A percentile compares a stretch with the other conserved stretches of the same genome.
These are phyloP conservation scores for Flaveria brownii DNA, from an alignment of 129 eudicot genomes.

Conservation along the genomic window DNA sequence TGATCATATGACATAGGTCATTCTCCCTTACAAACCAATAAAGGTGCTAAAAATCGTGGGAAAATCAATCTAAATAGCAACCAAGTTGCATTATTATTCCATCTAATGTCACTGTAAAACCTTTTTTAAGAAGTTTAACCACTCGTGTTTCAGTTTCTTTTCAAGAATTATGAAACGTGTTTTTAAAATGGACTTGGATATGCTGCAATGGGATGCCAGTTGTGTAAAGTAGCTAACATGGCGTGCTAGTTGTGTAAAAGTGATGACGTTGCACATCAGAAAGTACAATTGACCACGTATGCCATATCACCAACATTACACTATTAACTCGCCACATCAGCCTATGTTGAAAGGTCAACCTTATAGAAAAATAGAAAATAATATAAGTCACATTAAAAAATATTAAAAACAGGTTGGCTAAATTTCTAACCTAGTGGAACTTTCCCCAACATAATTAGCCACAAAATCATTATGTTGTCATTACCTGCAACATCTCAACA, in stretches of 20 bases:
- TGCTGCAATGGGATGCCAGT: neutral
- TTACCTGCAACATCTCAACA: constrained; percentile 99
- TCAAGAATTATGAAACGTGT: neutral
- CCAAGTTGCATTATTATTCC: neutral
- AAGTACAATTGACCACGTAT: neutral
- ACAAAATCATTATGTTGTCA: neutral
- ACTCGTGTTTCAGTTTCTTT: neutral
- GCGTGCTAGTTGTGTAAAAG: neutral
- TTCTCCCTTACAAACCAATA: neutral
- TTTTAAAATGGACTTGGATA: neutral
- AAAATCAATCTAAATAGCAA: neutral
- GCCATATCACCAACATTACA: neutral
- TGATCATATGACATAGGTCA: neutral
- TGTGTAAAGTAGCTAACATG: neutral
- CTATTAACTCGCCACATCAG: neutral
- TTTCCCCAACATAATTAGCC: neutral
- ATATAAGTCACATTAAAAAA: neutral
- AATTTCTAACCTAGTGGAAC: neutral
- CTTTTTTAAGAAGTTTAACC: constrained; percentile 5
- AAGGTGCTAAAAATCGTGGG: neutral
- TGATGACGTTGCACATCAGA: neutral
- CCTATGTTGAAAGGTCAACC: neutral
- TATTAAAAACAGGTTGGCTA: neutral
- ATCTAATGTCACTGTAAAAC: neutral
- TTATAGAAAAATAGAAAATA: neutral